These are phyloP conservation scores for Cyclocybe cylindracea DNA, from an alignment of 768 basidiomycete genomes.

Conservation along the genomic window DNA sequence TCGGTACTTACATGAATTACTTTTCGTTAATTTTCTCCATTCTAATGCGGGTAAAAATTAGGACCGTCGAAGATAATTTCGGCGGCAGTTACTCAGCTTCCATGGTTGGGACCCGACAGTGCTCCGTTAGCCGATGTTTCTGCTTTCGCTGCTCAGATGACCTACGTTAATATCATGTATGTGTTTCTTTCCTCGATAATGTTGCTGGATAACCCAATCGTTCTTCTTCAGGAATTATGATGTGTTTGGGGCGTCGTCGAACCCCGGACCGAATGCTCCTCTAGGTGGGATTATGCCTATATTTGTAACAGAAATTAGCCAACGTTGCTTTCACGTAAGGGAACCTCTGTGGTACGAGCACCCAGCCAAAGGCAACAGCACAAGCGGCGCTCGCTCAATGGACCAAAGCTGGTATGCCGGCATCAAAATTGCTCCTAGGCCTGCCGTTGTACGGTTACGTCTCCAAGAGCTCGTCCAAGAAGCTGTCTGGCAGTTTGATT, in stretches of 20 bases:
- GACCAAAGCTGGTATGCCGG: conserved; percentile 68
- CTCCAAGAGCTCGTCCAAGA: conserved; percentile 40
- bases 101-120: conserved; percentile 65
- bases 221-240: conserved; percentile 66
- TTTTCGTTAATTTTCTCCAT: neutral
- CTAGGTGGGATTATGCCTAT: conserved; percentile 34
- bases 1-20: conserved; percentile 35
- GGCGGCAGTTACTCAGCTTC: conserved; percentile 67
- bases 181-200: conserved; percentile 6
- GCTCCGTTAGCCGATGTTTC: conserved; percentile 62
- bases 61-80: conserved; percentile 64
- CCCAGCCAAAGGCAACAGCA: conserved; percentile 63
- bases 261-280: conserved; percentile 78
- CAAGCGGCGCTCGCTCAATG: conserved; percentile 63
- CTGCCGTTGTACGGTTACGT: conserved; percentile 73
- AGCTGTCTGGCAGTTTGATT: conserved; percentile 26
- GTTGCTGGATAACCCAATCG: conserved; percentile 18
- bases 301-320: neutral
- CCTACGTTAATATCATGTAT: conserved; percentile 68
- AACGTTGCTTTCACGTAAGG: conserved; percentile 17
- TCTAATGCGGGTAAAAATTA: conserved; percentile 9
- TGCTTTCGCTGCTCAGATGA: conserved; percentile 64
- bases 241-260: conserved; percentile 58
- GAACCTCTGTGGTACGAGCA: conserved; percentile 61
- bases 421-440: conserved; percentile 67